Evolutionary conservation across 768 basidiomycete genomes (phyloP).

Genomic region (Mycena pura): DNA sequence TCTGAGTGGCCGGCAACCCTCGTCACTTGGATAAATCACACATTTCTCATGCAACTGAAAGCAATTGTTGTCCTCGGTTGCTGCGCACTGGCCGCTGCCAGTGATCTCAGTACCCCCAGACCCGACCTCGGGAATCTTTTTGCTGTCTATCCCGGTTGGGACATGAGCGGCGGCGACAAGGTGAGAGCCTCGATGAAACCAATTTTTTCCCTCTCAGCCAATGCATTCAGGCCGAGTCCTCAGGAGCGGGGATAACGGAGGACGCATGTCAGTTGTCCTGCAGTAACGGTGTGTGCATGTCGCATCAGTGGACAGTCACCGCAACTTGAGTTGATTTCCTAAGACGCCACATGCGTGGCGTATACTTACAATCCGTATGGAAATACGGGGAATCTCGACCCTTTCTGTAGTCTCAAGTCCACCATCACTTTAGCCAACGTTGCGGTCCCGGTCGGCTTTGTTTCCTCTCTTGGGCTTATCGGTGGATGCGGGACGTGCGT

Average conservation of each 20-base stretch:
- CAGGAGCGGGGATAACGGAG: background rate
- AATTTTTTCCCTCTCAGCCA: background rate
- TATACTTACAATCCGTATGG: constrained; percentile 1
- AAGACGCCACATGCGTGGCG: constrained; percentile 4
- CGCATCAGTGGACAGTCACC: constrained; percentile 4
- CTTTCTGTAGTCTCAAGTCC: too few species aligned
- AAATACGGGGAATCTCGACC: too few species aligned
- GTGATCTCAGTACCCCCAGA: constrained; percentile 1
- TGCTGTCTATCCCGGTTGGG: constrained; percentile 6
- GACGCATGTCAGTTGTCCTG: constrained; percentile 6
- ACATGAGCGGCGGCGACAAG: background rate
- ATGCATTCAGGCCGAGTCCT: background rate
- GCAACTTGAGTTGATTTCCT: constrained; percentile 5
- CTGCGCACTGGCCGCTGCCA: constrained; percentile 1
- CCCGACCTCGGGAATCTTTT: constrained; percentile 5
- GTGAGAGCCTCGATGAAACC: background rate
- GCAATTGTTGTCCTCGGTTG: background rate
- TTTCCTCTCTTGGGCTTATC: too few species aligned
- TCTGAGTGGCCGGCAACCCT: too few species aligned
- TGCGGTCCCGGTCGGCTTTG: too few species aligned
- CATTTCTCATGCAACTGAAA: background rate
- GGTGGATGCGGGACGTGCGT: too few species aligned
- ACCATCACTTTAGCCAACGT: too few species aligned
- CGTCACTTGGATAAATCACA: too few species aligned
- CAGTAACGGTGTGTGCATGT: constrained; percentile 5